Base-by-base conservation (phyloP, 768 basidiomycete genomes). In the Pleurotus sapidus region DNA sequence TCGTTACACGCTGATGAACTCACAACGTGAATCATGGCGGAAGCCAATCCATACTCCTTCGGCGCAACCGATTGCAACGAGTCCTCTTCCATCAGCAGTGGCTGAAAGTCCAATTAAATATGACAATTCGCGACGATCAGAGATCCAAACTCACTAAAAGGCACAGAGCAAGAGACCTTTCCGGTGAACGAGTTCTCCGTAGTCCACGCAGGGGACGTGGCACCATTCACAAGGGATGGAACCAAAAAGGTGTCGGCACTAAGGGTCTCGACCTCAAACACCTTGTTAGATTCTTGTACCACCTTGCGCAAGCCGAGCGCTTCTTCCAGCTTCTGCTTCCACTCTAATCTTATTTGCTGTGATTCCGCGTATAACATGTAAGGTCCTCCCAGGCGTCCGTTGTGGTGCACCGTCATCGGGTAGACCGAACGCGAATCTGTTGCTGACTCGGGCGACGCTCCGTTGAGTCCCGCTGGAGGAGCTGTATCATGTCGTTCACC, bases 11-110 rank as follows among this genome's bases (percentile, higher is more conserved):
- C 9, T 34, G 14, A n/a, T 12, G 17, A 45, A 64, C 86, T 59
- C 69, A 93, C 93, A 95, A 67, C 82, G 77, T 2, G 95, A 88
- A 70, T 96, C 91, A 61, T 93, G 90, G 40, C 93, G 84, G 73
- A 95, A 90, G 0, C 96, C 96, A 65, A 98, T 97, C 93, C 95
- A 99, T 4, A 98, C 93, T 34, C 97, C 97, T 66, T 97, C 94
- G 0, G 90, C 88, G 70, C 95, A 97, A 6, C 95, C 97, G 63
- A 98, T 87, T 0, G 95, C 93, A 40, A 98, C 90, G 12, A 99
- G 79, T 11, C 85, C 85, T 23, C 93, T 84, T 4, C 89, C 88
- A 67, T 98, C 94, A 4, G 87, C 77, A 4, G 94, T 96, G 59
- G 82, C 95, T 96, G 58, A 4, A 63, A 34, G 48, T 66, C 53